Evolutionary conservation across 129 eudicot genomes (phyloP).

Genomic region (sunflower (Helianthus annuus)): HanXRQr2.0-SUNRISE NC_035436.2:9353927-9354426

Average conservation of each 20-base stretch:
- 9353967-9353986: not conserved
- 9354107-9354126: slow-evolving; percentile 22
- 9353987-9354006: slow-evolving; percentile 14
- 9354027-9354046: slow-evolving; percentile 12
- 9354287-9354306: slow-evolving; percentile 21
- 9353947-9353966: slow-evolving; percentile 5
- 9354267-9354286: slow-evolving; percentile 28
- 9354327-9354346: not conserved
- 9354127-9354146: slow-evolving; percentile 11
- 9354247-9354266: slow-evolving; percentile 12
- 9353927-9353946: too few species aligned
- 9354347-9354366: not conserved
- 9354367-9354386: not conserved
- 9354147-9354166: slow-evolving; percentile 23
- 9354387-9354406: slow-evolving; percentile 28
- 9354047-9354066: slow-evolving; percentile 19
- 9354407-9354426: slow-evolving; percentile 13
- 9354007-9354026: slow-evolving; percentile 19
- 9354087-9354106: slow-evolving; percentile 27
- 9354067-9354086: slow-evolving; percentile 18
- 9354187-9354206: not conserved
- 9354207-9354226: slow-evolving; percentile 11
- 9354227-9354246: slow-evolving; percentile 27
- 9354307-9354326: slow-evolving; percentile 30
- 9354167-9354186: not conserved